Evolutionary conservation across 345 rosid genomes (phyloP), one percentile per base, ranked within the genome.

Genomic region (Pistacia atlantica): DNA sequence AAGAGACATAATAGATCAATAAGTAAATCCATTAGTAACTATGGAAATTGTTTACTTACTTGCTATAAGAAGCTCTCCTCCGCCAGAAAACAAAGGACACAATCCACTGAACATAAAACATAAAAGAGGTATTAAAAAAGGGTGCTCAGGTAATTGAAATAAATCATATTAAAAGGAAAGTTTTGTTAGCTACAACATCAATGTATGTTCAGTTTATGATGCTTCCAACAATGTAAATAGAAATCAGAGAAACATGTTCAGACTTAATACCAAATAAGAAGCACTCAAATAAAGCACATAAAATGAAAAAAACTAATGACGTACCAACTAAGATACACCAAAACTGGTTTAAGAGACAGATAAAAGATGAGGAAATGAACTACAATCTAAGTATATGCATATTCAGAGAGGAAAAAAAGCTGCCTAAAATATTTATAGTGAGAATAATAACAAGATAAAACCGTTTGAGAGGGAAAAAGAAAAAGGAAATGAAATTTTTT

Each of bases 81-180:
- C 87, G 92, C 99, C 97, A 94, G 68, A 87, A 91, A 78, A 91
- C 85, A 71, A 94, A 84, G 82, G 97, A 91, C 28, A 67, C 67
- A 6, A 92, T 70, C 94, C 98, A 90, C 99, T 97, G 95, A 80
- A 84, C 20, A 80, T 25, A 49, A 61, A 69, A 74, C 65, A 77
- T n/a, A 8, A 49, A 77, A 51, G 52, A 31, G 31, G 33, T 45
- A 51, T 73, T 54, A 65, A 52, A 61, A 59, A 33, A 76, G 20
- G 57, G 58, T 59, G 64, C n/a, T 73, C 56, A 52, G 61, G 42
- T 65, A 37, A 54, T 72, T 46, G 74, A 77, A 70, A 71, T 46
- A 48, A 11, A 37, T 22, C 37, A 72, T 16, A 46, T 63, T 73
- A 31, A 48, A 62, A 18, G 28, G 59, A 17, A 73, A 28, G 57